Percentiles rank a stretch among this genome's conserved stretches.
phyloP scores from a whole-genome alignment of 1,284 basidiomycete species.

The Ceratobasidium sp. region DNA sequence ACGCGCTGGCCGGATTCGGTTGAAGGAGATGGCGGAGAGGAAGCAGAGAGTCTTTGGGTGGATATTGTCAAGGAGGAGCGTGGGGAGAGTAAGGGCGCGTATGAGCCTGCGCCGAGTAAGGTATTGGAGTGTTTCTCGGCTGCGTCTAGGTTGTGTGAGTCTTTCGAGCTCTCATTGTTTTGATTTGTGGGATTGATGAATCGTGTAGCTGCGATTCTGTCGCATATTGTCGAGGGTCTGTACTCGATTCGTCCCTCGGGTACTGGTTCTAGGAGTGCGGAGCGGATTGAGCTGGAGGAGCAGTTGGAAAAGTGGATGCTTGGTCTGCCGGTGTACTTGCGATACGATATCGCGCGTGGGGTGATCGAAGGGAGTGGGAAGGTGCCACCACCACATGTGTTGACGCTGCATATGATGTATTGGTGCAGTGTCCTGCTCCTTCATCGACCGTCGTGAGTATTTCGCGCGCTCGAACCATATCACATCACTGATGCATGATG shows the following conservation, averaged over 20 bases:
- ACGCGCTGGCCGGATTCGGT: slow-evolving; percentile 73
- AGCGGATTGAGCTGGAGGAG: slow-evolving; percentile 73
- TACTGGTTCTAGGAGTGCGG: slow-evolving; percentile 68
- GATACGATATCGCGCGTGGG: slow-evolving; percentile 55
- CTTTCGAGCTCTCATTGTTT: no score
- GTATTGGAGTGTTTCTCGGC: slow-evolving; percentile 33
- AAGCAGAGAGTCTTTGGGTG: slow-evolving; percentile 14
- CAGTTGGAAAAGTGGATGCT: slow-evolving; percentile 83
- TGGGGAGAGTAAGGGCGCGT: slow-evolving; percentile 68
- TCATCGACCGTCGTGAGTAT: slow-evolving; percentile 85
- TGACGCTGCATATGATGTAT: slow-evolving; percentile 88
- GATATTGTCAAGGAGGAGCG: slow-evolving; percentile 68
- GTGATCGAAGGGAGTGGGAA: slow-evolving; percentile 21
- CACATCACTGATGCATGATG: not conserved
- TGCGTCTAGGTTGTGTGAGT: slow-evolving; percentile 53
- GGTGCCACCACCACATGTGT: slow-evolving; percentile 71
- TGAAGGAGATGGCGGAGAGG: slow-evolving; percentile 67
- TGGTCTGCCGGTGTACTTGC: slow-evolving; percentile 77
- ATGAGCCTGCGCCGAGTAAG: slow-evolving; percentile 57
- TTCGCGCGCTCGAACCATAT: slow-evolving; percentile 23
- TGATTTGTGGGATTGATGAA: not conserved
- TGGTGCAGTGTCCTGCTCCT: slow-evolving; percentile 85
- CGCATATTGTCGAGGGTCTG: slow-evolving; percentile 77
- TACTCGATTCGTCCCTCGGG: slow-evolving; percentile 75
- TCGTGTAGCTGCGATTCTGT: slow-evolving; percentile 70